Percentiles rank a stretch among this genome's conserved stretches.
Conservation (phyloP, 176 grass and related monocot genomes). For the Rhipidocladum racemiflorum region DNA sequence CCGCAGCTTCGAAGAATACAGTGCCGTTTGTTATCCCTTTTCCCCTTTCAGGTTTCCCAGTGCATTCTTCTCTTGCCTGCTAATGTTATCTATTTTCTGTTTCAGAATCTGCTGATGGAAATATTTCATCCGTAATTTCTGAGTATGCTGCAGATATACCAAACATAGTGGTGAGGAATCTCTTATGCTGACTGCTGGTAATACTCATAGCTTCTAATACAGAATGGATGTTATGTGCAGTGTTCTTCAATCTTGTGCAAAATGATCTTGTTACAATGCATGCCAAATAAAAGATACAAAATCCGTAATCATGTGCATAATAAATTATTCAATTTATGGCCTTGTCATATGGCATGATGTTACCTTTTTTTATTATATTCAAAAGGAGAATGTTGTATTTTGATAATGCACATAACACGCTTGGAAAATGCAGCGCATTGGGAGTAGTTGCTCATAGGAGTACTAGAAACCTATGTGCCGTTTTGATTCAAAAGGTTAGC, state of each 20-base stretch:
- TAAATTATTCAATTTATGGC: too few relatives aligned
- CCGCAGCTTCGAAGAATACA: background rate
- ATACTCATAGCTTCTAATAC: conserved; percentile 39
- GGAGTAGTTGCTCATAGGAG: background rate
- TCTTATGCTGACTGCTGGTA: conserved; percentile 43
- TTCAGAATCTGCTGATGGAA: conserved; percentile 45
- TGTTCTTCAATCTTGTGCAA: conserved; percentile 21
- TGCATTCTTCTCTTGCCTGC: conserved; percentile 33
- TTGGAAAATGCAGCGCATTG: background rate
- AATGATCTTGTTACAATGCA: conserved; percentile 12
- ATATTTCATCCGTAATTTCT: conserved; percentile 62
- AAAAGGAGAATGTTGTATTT: background rate
- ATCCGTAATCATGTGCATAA: too few relatives aligned
- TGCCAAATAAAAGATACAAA: background rate
- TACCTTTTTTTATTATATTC: background rate
- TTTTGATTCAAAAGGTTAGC: background rate
- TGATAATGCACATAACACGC: background rate
- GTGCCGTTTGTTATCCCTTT: conserved; percentile 3
- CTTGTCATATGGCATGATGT: background rate
- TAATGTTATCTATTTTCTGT: conserved; percentile 35
- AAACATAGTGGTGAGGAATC: conserved; percentile 63
- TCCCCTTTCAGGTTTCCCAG: background rate
- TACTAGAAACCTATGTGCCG: background rate
- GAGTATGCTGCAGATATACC: conserved; percentile 56
- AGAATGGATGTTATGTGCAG: conserved; percentile 6